Percentiles rank a stretch among this genome's conserved stretches.
Conservation (phyloP, 306 rosid species). For the Pyrus communis region DNA sequence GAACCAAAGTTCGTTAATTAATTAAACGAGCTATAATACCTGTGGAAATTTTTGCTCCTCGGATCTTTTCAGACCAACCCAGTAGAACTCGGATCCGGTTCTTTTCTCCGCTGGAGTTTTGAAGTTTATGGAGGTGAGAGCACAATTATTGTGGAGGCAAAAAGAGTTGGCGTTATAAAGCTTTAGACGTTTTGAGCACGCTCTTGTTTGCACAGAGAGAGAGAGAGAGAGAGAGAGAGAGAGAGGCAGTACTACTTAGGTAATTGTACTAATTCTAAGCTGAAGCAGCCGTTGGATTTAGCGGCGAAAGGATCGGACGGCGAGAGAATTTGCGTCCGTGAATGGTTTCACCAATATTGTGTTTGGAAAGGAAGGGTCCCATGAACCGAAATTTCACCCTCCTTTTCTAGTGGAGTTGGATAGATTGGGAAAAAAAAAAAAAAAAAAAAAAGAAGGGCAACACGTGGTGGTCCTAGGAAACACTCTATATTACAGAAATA, state of each 20-base stretch:
- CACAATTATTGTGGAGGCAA: constrained; percentile 29
- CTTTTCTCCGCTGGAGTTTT: not conserved
- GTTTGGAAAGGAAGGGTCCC: constrained; percentile 2
- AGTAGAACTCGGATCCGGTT: constrained; percentile 6
- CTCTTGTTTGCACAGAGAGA: not conserved
- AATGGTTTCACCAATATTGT: not conserved
- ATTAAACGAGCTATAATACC: not conserved
- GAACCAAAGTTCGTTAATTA: not conserved
- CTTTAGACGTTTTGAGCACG: constrained; percentile 12
- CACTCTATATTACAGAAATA: constrained; percentile 16
- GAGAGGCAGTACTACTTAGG: not conserved
- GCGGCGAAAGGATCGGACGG: constrained; percentile 13
- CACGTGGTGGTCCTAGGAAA: constrained; percentile 11
- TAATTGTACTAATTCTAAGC: not conserved
- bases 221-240: too few relatives aligned
- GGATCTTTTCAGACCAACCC: constrained; percentile 15
- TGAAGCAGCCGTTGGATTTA: constrained; percentile 3
- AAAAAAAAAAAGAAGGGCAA: not conserved
- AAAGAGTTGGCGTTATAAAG: constrained; percentile 13
- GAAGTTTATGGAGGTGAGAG: not conserved
- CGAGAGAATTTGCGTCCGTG: constrained; percentile 16
- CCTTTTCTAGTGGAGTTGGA: not conserved
- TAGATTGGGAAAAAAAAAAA: not conserved
- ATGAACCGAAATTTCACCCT: constrained; percentile 1
- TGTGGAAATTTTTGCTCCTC: not conserved